Conservation (phyloP, 441 rosid species). For the Aleurites moluccanus region DNA sequence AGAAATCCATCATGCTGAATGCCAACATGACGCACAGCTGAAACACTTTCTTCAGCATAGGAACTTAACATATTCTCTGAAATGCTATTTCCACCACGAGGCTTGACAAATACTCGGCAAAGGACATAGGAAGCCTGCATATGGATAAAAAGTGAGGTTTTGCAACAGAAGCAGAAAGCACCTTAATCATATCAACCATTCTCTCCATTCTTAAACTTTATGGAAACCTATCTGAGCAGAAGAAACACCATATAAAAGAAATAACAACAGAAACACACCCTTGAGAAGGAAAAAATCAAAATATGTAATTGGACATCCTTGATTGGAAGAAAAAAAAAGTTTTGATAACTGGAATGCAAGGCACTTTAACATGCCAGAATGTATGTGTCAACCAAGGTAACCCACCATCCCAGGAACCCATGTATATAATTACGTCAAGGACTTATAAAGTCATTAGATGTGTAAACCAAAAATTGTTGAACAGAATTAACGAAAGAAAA, state of each 20-base stretch:
- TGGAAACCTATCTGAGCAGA: neutral
- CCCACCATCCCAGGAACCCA: neutral
- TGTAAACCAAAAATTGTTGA: too few species aligned
- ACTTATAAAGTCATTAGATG: too few species aligned
- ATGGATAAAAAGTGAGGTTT: constrained; percentile 2
- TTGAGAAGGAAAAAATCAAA: neutral
- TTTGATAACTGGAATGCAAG: neutral
- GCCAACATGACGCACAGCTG: constrained; percentile 39
- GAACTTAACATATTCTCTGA: constrained; percentile 38
- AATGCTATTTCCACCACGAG: constrained; percentile 31
- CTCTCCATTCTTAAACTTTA: neutral
- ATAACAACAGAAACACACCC: neutral
- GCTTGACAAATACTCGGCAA: constrained; percentile 48
- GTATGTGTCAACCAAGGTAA: neutral
- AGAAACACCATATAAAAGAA: neutral
- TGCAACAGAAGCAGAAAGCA: neutral
- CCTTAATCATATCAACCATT: neutral
- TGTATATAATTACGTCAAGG: neutral
- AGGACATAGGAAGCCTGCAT: constrained; percentile 55
- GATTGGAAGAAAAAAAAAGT: neutral
- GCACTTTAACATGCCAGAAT: neutral
- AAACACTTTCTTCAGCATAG: constrained; percentile 43
- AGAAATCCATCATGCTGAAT: constrained; percentile 43
- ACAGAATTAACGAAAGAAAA: neutral
- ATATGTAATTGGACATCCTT: neutral